Evolutionary conservation across 495 filamentous ascomycete species (phyloP).

Genomic region (Aspergillus funiculosus): DNA sequence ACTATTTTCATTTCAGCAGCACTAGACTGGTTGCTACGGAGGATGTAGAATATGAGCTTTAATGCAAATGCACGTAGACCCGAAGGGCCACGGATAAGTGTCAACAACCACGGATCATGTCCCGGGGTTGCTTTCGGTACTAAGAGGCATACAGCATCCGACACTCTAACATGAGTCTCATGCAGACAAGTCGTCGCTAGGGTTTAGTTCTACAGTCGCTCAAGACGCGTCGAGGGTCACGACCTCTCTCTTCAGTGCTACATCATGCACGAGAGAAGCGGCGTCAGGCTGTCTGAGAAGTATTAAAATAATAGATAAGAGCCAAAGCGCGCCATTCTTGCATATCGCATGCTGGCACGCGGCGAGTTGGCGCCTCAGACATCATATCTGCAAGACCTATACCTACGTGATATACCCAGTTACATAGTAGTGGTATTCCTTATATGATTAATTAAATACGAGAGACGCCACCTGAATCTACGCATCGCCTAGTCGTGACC

Average conservation of each 20-base stretch:
- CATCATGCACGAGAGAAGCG: no score
- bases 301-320: not conserved
- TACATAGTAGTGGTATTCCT: not conserved
- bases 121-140: constrained; percentile 30
- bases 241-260: no score
- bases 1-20: no score
- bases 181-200: constrained; percentile 29
- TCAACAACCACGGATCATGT: constrained; percentile 16
- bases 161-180: constrained; percentile 26
- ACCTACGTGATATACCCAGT: no score
- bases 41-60: constrained; percentile 11
- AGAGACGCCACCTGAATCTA: not conserved
- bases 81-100: constrained; percentile 16
- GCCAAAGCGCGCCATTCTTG: no score
- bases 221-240: not conserved
- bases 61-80: constrained; percentile 3
- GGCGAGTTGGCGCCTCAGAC: no score
- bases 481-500: constrained; percentile 4
- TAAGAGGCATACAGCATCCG: constrained; percentile 32
- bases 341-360: no score
- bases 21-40: no score
- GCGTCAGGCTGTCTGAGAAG: not conserved
- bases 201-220: constrained; percentile 30
- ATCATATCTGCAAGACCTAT: no score
- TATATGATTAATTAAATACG: not conserved